Conservation (phyloP, 805 yeast species). For the Clavispora asparagi region DNA sequence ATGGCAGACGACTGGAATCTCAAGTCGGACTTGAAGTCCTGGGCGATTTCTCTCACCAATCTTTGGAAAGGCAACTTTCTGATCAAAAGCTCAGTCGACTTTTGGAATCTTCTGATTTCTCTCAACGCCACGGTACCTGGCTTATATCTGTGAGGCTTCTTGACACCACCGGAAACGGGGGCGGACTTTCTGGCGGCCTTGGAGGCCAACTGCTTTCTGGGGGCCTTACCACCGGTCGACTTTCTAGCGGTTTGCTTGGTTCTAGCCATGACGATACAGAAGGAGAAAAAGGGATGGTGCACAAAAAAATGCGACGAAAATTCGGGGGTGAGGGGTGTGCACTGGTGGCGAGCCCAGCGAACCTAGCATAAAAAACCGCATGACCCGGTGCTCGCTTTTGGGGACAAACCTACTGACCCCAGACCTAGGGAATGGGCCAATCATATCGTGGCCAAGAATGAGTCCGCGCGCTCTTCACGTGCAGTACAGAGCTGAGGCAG, state of each 20-base stretch:
- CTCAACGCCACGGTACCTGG: conserved; percentile 47
- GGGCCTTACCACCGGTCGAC: conserved; percentile 47
- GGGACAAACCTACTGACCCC: not conserved
- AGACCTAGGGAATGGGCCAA: not conserved
- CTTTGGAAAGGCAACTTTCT: conserved; percentile 46
- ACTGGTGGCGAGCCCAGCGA: not conserved
- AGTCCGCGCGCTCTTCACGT: not conserved
- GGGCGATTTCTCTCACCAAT: conserved; percentile 45
- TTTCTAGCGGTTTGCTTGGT: conserved; percentile 46
- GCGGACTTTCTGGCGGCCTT: conserved; percentile 47
- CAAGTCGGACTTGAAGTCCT: conserved; percentile 43
- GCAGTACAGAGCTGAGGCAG: not conserved
- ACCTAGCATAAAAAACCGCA: conserved; percentile 1
- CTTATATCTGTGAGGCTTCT: conserved; percentile 47
- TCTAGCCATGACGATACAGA: conserved; percentile 32
- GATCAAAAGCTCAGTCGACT: conserved; percentile 42
- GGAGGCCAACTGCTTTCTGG: conserved; percentile 45
- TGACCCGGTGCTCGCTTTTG: not conserved
- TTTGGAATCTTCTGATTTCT: conserved; percentile 46
- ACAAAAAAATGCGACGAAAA: conserved; percentile 1
- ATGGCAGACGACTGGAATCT: conserved; percentile 45
- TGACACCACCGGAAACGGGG: conserved; percentile 44
- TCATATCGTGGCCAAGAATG: not conserved
- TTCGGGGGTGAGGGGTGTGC: not conserved
- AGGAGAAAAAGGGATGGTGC: not conserved